Conservation (phyloP, 2,329 filamentous ascomycete species). For the Endothia cerciana region DNA sequence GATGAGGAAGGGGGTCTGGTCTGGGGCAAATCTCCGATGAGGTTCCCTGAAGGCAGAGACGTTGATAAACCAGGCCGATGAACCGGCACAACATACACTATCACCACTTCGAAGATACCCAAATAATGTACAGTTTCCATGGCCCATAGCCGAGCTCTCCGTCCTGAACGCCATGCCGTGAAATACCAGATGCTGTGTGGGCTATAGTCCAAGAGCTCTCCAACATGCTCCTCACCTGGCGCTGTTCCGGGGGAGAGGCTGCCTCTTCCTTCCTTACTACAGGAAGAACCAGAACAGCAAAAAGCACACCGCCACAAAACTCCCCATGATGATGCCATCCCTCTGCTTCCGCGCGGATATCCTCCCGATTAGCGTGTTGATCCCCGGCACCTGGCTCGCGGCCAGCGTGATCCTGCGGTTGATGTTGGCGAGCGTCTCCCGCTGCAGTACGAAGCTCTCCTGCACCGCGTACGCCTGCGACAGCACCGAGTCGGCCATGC, state of each 20-base stretch:
- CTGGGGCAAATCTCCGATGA: conserved; percentile 6
- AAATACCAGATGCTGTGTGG: conserved; percentile 14
- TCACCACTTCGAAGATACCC: conserved; percentile 26
- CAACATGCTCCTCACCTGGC: neutral
- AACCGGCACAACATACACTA: conserved; percentile 11
- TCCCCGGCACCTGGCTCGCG: conserved; percentile 87
- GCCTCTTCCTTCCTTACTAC: conserved; percentile 41
- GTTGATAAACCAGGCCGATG: conserved; percentile 4
- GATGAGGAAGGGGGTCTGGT: conserved; percentile 43
- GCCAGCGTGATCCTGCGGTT: conserved; percentile 88
- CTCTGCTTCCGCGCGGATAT: conserved; percentile 95
- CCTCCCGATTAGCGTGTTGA: conserved; percentile 88
- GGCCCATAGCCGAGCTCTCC: conserved; percentile 9
- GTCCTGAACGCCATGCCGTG: conserved; percentile 27
- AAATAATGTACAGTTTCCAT: conserved; percentile 27
- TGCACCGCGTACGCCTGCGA: conserved; percentile 97
- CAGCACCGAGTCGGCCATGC: conserved; percentile 85
- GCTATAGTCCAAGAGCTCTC: conserved; percentile 6
- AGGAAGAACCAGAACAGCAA: conserved; percentile 81
- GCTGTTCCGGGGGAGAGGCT: neutral
- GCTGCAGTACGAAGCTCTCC: conserved; percentile 84
- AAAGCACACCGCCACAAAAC: conserved; percentile 91
- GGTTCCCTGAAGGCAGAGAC: neutral
- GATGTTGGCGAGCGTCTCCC: conserved; percentile 85
- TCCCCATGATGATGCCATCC: conserved; percentile 90